Evolutionary conservation across 805 yeast species (phyloP).

Genomic region (Myxozyma lipomycoides): DNA sequence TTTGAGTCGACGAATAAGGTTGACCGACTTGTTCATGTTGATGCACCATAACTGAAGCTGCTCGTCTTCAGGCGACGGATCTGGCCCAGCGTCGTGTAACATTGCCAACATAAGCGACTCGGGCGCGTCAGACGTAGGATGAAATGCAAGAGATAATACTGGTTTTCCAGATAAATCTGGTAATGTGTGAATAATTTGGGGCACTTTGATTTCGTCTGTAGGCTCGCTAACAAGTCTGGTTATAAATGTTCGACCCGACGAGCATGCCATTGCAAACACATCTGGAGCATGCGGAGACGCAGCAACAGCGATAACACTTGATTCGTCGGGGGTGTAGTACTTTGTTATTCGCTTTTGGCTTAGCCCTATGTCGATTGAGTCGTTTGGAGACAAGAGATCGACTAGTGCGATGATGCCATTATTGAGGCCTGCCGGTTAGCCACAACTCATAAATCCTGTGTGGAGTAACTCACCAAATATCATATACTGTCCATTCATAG

Average conservation of each 20-base stretch:
- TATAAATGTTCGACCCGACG: slow-evolving; percentile 16
- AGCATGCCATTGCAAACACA: slow-evolving; percentile 22
- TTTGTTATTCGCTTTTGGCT: background rate
- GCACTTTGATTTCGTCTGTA: background rate
- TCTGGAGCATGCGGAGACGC: slow-evolving; percentile 16
- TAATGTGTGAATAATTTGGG: slow-evolving; percentile 11
- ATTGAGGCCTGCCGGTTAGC: background rate
- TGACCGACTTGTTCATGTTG: slow-evolving; percentile 17
- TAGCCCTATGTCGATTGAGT: background rate
- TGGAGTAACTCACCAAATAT: slow-evolving; percentile 9
- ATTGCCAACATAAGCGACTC: slow-evolving; percentile 22
- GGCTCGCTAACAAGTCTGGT: background rate
- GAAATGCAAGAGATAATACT: slow-evolving; percentile 20
- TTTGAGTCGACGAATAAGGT: slow-evolving; percentile 19
- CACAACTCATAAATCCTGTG: no score
- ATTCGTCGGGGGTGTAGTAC: slow-evolving; percentile 5
- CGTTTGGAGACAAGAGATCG: slow-evolving; percentile 2
- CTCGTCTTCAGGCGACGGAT: background rate
- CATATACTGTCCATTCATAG: slow-evolving; percentile 7
- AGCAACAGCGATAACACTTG: slow-evolving; percentile 11
- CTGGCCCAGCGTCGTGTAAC: background rate
- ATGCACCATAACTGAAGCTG: slow-evolving; percentile 27
- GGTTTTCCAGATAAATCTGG: slow-evolving; percentile 6
- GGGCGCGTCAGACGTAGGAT: slow-evolving; percentile 24
- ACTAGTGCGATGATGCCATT: background rate